A percentile compares a stretch with the other conserved stretches of the same genome.
Conservation (phyloP, 1,284 basidiomycete species). For the Ustilago cynodontis region DNA sequence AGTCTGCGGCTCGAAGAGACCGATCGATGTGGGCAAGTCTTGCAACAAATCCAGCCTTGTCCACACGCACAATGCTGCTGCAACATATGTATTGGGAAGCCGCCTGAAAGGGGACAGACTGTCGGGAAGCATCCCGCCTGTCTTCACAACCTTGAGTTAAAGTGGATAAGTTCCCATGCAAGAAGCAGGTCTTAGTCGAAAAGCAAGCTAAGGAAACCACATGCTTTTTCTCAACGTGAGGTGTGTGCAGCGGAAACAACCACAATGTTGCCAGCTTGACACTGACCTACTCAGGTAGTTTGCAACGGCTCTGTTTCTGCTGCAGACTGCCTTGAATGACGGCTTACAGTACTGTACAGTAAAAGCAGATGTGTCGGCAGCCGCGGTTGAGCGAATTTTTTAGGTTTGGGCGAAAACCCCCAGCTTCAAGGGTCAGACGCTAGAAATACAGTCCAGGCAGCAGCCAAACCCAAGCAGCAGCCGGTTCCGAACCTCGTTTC, state of each 20-base stretch:
- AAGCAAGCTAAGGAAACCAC: conserved; percentile 3
- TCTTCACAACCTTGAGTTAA: background rate
- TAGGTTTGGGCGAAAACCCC: no score
- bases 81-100: background rate
- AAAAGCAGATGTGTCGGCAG: conserved; percentile 5
- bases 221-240: background rate
- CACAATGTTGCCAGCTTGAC: background rate
- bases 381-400: conserved; percentile 12
- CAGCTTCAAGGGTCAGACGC: background rate
- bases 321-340: background rate
- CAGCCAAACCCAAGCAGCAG: background rate
- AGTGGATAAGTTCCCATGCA: conserved; percentile 11
- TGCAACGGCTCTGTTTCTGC: background rate
- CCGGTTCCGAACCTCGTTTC: background rate
- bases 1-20: background rate
- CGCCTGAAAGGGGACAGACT: background rate
- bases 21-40: conserved; percentile 2
- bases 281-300: no score
- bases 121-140: background rate
- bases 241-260: background rate
- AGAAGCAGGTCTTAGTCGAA: conserved; percentile 6
- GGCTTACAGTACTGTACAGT: no score
- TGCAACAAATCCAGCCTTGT: conserved; percentile 6
- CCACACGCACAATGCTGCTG: conserved; percentile 4
- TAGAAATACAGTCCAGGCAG: background rate